phyloP scores from a whole-genome alignment of 768 basidiomycete genomes.

The Phylloporus sp. region DNA sequence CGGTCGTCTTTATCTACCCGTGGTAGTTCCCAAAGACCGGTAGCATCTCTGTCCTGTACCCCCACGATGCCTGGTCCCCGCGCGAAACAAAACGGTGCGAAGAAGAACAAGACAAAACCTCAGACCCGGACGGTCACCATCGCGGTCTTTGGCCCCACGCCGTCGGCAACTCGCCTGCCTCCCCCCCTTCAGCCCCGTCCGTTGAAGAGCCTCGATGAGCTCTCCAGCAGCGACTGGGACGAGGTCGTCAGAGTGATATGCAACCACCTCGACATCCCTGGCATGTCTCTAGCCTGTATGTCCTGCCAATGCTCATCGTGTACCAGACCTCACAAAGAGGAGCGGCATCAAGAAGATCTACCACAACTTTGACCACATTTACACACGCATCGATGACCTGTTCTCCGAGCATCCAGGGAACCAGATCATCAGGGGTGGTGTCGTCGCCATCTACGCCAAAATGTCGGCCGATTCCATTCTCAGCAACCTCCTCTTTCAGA shows the following conservation, averaged over 20 bases:
- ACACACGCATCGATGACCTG: slow-evolving; percentile 42
- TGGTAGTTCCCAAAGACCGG: slow-evolving; percentile 67
- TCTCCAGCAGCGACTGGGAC: slow-evolving; percentile 45
- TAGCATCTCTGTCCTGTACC: slow-evolving; percentile 5
- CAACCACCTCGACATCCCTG: slow-evolving; percentile 50
- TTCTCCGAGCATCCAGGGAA: slow-evolving; percentile 41
- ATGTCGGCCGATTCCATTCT: slow-evolving; percentile 57
- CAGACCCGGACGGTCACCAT: slow-evolving; percentile 1
- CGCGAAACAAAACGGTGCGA: slow-evolving; percentile 17
- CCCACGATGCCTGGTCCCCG: slow-evolving; percentile 27
- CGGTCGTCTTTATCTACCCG: slow-evolving; percentile 37
- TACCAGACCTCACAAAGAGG: slow-evolving; percentile 32
- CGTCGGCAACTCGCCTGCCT: slow-evolving; percentile 1
- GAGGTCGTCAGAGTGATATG: slow-evolving; percentile 47
- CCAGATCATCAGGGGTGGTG: slow-evolving; percentile 45
- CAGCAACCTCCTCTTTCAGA: slow-evolving; percentile 53
- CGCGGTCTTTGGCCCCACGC: no score
- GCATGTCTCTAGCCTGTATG: slow-evolving; percentile 27
- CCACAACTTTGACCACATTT: slow-evolving; percentile 48
- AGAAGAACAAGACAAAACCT: slow-evolving; percentile 18
- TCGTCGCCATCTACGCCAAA: slow-evolving; percentile 57
- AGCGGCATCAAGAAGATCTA: slow-evolving; percentile 62
- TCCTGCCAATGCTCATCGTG: not conserved
- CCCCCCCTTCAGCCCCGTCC: slow-evolving; percentile 14
- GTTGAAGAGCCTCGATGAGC: slow-evolving; percentile 19